Evolutionary conservation across 2,329 filamentous ascomycete species (phyloP).

Genomic region (Sporothrix protearum): DNA sequence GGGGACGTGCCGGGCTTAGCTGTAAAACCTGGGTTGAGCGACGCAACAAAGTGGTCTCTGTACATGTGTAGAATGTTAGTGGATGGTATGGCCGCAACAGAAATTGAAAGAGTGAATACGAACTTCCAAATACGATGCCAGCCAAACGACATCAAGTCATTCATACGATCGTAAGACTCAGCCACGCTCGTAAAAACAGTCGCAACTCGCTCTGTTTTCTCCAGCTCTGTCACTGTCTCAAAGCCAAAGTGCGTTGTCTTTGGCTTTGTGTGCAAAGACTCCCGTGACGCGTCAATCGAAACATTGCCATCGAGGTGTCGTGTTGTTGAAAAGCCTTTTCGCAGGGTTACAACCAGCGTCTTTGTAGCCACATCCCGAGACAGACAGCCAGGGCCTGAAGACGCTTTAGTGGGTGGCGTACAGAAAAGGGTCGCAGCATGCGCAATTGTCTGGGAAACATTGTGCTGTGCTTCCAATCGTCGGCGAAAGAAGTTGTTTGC

Average conservation of each 20-base stretch:
- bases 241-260: conserved; percentile 82
- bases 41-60: conserved; percentile 86
- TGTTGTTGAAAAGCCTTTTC: not conserved
- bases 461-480: not conserved
- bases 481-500: not conserved
- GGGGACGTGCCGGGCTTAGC: conserved; percentile 45
- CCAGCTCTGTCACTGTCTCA: conserved; percentile 72
- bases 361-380: not conserved
- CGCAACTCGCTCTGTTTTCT: conserved; percentile 71
- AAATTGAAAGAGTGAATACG: conserved; percentile 31
- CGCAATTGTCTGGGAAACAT: conserved; percentile 6
- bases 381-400: not conserved
- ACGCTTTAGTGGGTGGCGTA: not conserved
- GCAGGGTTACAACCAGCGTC: not conserved
- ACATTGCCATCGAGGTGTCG: not conserved
- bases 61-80: not conserved
- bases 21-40: conserved; percentile 73
- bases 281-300: not conserved
- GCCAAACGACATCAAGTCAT: conserved; percentile 97
- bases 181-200: conserved; percentile 94
- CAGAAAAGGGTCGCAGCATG: conserved; percentile 1
- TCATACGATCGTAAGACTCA: conserved; percentile 94
- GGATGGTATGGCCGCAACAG: not conserved
- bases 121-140: conserved; percentile 94
- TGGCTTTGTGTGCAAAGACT: not conserved